Evolutionary conservation across 345 rosid species (phyloP), one percentile per base, ranked within the genome.

Genomic region (Populus euphratica): DNA sequence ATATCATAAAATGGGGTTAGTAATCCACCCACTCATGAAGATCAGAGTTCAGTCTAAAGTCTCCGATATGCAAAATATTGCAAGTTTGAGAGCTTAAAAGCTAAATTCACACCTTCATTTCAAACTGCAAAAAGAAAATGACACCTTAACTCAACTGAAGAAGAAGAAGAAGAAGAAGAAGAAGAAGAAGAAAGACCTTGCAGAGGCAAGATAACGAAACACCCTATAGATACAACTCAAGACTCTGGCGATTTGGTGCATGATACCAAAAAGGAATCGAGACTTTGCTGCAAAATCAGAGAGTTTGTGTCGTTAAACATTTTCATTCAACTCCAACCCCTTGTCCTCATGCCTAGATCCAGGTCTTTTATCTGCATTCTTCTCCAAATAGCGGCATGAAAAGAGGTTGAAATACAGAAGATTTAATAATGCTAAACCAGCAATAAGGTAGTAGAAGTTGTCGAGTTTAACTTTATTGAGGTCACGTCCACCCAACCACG

Each of bases 401-500:
- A 79, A 89, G 75, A 86, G 76, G 77, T 36, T 84, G 87, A 91
- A 93, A 71, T 90, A 91, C 2, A 91, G 31, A 7, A 91, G 77
- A 59, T 93, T 93, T 13, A 73, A 27, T 9, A 59, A 62, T 70
- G 85, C 86, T 14, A 90, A 62, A 1, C 83, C 85, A 8, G 87
- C 92, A 8, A 89, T 73, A 14, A 90, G 68, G 85, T 74, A 81
- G 78, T 83, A 91, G 71, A 82, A 93, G 71, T 84, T 73, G 68
- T 91, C 91, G 5, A 93, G 86, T 79, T 62, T 81, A 61, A 84
- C 85, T 73, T 82, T 78, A 76, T 91, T 91, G 54, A 88, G 85
- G 72, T 93, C 96, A n/a, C 72, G 88, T 9, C 88, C 90, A 13
- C 93, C 93, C 41, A 91, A 72, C 96, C 93, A 91, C 11, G 88